Evolutionary conservation across 116 monocot species (phyloP).

Genomic region (Dioscorea cayenensis): DNA sequence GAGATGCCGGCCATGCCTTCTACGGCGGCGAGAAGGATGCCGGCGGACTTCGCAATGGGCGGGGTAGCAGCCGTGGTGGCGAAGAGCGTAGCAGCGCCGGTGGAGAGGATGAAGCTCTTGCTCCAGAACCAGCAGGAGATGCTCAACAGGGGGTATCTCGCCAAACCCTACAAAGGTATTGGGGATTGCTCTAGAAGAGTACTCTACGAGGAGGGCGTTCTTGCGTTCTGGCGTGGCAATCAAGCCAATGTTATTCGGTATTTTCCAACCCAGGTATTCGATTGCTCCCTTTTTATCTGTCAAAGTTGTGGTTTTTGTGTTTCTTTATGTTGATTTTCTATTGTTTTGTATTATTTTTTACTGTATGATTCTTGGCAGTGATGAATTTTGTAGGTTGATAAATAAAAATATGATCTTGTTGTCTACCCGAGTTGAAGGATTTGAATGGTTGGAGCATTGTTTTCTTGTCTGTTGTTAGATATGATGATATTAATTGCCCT

Average conservation of each 20-base stretch:
- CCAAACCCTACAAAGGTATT: conserved; percentile 71
- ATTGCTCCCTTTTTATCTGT: not conserved
- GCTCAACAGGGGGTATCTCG: conserved; percentile 48
- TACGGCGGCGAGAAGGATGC: conserved; percentile 45
- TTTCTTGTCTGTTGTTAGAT: too few relatives aligned
- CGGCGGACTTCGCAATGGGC: conserved; percentile 78
- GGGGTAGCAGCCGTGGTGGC: conserved; percentile 74
- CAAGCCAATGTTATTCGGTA: conserved; percentile 96
- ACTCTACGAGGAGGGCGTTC: conserved; percentile 67
- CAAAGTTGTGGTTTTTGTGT: not conserved
- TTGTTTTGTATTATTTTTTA: not conserved
- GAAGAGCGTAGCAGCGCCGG: conserved; percentile 86
- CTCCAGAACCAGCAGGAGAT: conserved; percentile 94
- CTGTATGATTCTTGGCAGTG: too few relatives aligned
- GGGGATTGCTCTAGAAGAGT: conserved; percentile 61
- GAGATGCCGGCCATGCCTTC: not conserved
- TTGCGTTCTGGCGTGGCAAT: conserved; percentile 80
- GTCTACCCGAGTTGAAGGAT: too few relatives aligned
- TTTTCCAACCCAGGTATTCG: conserved; percentile 84
- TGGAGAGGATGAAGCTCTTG: conserved; percentile 95
- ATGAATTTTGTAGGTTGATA: too few relatives aligned
- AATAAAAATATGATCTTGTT: too few relatives aligned
- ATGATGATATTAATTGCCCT: too few relatives aligned
- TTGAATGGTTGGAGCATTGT: too few relatives aligned
- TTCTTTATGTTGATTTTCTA: not conserved